Evolutionary conservation across 2,329 filamentous ascomycete species (phyloP), one percentile per base, ranked within the genome.

Genomic region (Aureobasidium musti): DNA sequence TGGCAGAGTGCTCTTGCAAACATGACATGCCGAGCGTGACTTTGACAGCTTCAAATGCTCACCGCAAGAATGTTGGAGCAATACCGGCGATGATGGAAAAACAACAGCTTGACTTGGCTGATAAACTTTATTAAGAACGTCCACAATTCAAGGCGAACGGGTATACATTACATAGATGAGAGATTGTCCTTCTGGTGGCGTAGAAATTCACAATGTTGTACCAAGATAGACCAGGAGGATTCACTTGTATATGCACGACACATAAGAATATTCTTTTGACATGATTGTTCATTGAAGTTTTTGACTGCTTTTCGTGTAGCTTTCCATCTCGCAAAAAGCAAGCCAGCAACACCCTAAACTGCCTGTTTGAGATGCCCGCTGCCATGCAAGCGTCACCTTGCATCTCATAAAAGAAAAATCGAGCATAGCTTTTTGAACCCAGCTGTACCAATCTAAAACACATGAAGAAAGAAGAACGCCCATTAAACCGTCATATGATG

Each of bases 401-500:
- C 47, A 64, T 64, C 47, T 64, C 37, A 37, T 43, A 63, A 63
- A 33, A 54, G 45, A 66, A 52, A 66, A 56, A 67, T 33, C 56
- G 47, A 56, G 65, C 65, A 67, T 64, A 64, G 61, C 61, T 56
- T 63, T 60, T 63, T 45, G 57, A 61, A 60, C 65, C 65, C 65
- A 67, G 65, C 47, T 60, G 65, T 63, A 60, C 57, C 66, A 64
- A 64, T 59, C 57, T 67, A 63, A 56, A 67, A 52, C 53, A 63
- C 26, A 45, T 41, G 50, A 69, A 68, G 60, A 69, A 68, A 66
- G 67, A 56, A 68, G 56, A 67, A 69, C 65, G 67, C 65, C 64
- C 68, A 65, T 68, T 68, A 67, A 69, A 63, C 63, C 67, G 49
- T 66, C 67, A 65, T 47, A 41, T 30, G 54, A 65, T 64, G 49